Conservation (phyloP, 257 asterid species). For the Solanum megistacrolobum region DNA sequence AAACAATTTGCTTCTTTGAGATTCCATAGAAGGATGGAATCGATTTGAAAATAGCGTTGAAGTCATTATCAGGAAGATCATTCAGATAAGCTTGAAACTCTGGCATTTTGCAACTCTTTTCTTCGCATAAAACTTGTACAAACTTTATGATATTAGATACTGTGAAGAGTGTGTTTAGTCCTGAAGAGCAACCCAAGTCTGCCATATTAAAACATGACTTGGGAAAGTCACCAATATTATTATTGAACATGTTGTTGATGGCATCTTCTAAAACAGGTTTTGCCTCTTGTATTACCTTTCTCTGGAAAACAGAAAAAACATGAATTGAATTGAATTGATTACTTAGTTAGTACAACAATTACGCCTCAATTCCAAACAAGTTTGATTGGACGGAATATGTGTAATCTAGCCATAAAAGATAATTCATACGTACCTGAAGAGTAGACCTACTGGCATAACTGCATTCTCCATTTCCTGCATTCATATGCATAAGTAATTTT, state of each 20-base stretch:
- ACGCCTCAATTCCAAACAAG: background rate
- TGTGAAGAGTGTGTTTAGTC: conserved; percentile 20
- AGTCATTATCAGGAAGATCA: background rate
- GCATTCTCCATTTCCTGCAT: conserved; percentile 14
- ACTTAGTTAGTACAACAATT: background rate
- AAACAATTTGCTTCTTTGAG: background rate
- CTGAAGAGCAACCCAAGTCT: conserved; percentile 36
- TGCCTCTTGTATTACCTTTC: background rate
- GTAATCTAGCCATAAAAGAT: background rate
- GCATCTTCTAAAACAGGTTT: conserved; percentile 8
- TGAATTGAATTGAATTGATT: background rate
- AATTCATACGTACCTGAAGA: conserved; percentile 7
- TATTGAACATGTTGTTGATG: background rate
- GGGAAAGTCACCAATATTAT: background rate
- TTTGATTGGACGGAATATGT: background rate
- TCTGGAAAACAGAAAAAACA: background rate
- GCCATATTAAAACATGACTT: conserved; percentile 11
- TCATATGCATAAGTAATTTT: conserved; percentile 6
- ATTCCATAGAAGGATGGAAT: background rate
- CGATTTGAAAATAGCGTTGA: background rate
- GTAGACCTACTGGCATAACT: conserved; percentile 21
- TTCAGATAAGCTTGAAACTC: background rate
- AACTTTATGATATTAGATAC: background rate
- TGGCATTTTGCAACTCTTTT: background rate
- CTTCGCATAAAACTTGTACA: background rate